A percentile compares a stretch with the other conserved stretches of the same genome.
phyloP scores from a whole-genome alignment of 805 yeast species.

The Kurtzmaniella fragi region DNA sequence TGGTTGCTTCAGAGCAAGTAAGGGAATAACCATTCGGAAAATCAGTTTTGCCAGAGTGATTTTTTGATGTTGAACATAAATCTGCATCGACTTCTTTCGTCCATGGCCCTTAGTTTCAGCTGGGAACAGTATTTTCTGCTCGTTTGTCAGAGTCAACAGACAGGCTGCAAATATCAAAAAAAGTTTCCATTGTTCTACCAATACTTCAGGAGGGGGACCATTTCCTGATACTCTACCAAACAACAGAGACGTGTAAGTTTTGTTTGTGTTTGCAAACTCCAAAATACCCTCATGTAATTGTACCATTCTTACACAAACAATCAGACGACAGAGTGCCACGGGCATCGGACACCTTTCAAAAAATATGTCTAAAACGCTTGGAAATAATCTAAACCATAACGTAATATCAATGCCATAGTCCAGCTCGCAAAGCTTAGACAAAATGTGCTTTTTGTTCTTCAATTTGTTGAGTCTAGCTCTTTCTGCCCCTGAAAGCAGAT shows the following conservation, averaged over 20 bases:
- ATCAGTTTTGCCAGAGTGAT: conserved; percentile 90
- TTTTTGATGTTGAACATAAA: conserved; percentile 82
- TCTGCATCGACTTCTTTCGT: conserved; percentile 72
- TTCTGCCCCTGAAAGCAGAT: conserved; percentile 69
- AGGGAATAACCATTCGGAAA: conserved; percentile 81
- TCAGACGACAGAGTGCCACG: conserved; percentile 86
- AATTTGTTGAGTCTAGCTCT: conserved; percentile 63
- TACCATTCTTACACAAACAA: conserved; percentile 82
- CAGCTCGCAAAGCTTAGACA: conserved; percentile 80
- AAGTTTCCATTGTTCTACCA: conserved; percentile 84
- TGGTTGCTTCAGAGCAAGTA: conserved; percentile 64
- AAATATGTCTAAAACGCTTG: conserved; percentile 63
- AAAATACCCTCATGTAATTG: conserved; percentile 73
- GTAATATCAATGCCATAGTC: conserved; percentile 95
- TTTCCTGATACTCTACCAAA: conserved; percentile 21
- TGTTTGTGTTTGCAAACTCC: conserved; percentile 46
- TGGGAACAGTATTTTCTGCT: conserved; percentile 63
- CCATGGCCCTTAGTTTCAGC: conserved; percentile 50
- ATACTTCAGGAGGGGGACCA: conserved; percentile 54
- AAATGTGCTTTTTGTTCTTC: conserved; percentile 56
- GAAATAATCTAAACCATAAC: conserved; percentile 89
- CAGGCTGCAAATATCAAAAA: conserved; percentile 89
- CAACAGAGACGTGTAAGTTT: conserved; percentile 30
- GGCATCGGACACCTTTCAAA: conserved; percentile 86
- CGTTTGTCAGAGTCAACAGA: conserved; percentile 83